Evolutionary conservation across 1,284 basidiomycete species (phyloP).

Genomic region (Microbotryomycetes sp.): DNA sequence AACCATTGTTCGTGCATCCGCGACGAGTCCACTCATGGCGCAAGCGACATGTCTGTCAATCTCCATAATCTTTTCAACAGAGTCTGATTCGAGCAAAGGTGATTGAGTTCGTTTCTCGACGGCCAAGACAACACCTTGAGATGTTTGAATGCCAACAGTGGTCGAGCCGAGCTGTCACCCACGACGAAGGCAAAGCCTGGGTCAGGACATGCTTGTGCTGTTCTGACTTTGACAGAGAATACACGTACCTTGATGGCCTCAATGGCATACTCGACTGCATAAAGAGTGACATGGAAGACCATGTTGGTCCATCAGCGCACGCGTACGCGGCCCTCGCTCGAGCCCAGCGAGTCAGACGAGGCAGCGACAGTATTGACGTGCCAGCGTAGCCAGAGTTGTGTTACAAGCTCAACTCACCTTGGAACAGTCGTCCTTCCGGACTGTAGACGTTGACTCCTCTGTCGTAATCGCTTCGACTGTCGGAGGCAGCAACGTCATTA

Average conservation of each 20-base stretch:
- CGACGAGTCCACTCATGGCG: conserved; percentile 96
- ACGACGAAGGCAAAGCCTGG: neutral
- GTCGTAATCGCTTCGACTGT: conserved; percentile 32
- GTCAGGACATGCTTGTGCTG: neutral
- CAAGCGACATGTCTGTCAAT: conserved; percentile 94
- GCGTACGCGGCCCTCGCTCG: neutral
- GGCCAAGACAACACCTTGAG: conserved; percentile 83
- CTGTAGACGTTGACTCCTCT: conserved; percentile 67
- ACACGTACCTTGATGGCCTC: conserved; percentile 83
- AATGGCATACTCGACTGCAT: conserved; percentile 93
- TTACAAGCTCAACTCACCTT: conserved; percentile 40
- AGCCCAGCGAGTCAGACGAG: neutral
- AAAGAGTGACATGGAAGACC: neutral
- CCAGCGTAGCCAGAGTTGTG: neutral
- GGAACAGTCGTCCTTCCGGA: conserved; percentile 62
- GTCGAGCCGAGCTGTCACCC: conserved; percentile 80
- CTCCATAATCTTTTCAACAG: conserved; percentile 99
- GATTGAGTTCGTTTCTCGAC: conserved; percentile 99
- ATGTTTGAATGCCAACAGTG: conserved; percentile 68
- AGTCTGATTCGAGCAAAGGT: conserved; percentile 85
- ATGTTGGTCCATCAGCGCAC: neutral
- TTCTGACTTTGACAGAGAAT: too few relatives aligned
- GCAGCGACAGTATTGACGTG: neutral
- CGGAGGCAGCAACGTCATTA: neutral
- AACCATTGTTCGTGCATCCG: conserved; percentile 98